Evolutionary conservation across 1,284 basidiomycete genomes (phyloP), one percentile per base, ranked within the genome.

Genomic region (Ustilago bromivora): DNA sequence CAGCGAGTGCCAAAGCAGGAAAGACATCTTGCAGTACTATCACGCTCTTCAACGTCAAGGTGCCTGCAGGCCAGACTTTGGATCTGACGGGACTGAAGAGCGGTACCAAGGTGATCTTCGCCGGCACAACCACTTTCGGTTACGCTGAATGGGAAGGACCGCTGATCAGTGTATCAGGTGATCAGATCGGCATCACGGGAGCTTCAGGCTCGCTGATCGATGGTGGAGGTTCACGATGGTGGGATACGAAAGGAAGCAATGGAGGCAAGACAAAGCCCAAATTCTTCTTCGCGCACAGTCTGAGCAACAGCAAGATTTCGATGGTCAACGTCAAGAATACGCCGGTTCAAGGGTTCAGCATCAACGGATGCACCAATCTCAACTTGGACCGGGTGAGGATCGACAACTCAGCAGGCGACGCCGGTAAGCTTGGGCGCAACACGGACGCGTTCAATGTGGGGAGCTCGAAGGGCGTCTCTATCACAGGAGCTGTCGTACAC

Each of bases 361-460:
- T 77, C 66, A 72, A 69, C 28, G 38, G 55, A 4, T 61, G 61
- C 49, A 65, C 28, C 49, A 51, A 59, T 23, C 41, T 72, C 12
- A 46, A 12, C 5, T 10, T 76, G 13, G 65, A 71, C 60, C 31
- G 60, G 31, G 46, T 72, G 12, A 66, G 53, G 43, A 61, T 76
- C 31, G 63, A 71, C 62, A 66, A 65, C 36, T 62, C 59, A 7
- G 68, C 57, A 4, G 68, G 66, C 2, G 67, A 71, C 46, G 28
- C 13, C 4, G 35, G 31, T 34, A 31, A 32, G 6, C 49, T 51
- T 9, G 76, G 61, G 0, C 71, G 71, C 65, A 78, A 75, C 65
- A 78, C 71, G 56, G 76, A 78, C 28, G 76, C 64, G 2, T 78
- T 78, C 34, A 65, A 78, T 38, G 65, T 78, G 7, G 64, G 64